Percentiles rank a stretch among this genome's conserved stretches.
Evolutionary conservation across 2,329 filamentous ascomycete genomes (phyloP).

Genomic region (Penicillium sp.): DNA sequence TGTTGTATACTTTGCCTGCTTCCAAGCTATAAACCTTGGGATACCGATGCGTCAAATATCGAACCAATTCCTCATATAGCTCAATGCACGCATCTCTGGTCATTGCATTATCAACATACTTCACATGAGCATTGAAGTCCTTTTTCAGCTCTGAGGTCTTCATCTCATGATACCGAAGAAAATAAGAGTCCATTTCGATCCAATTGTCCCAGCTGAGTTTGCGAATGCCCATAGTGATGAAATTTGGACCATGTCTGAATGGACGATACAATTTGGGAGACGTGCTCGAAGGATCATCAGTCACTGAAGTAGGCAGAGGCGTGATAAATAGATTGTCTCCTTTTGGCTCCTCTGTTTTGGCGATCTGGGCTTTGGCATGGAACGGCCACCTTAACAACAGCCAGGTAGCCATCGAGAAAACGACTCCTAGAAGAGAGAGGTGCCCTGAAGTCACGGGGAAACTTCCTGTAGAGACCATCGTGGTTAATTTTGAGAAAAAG

Average conservation of each 20-base stretch:
- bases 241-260: neutral
- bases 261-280: neutral
- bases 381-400: neutral
- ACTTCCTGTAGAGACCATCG: neutral
- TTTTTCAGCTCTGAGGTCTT: constrained; percentile 1
- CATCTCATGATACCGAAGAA: neutral
- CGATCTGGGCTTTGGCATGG: neutral
- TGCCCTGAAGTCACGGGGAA: neutral
- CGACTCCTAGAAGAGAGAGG: neutral
- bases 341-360: too few species aligned
- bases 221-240: constrained; percentile 1
- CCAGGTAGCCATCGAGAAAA: neutral
- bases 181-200: constrained; percentile 5
- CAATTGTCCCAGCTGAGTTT: neutral
- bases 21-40: neutral
- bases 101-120: neutral
- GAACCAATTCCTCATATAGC: neutral
- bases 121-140: neutral
- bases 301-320: neutral
- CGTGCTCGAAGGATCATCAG: neutral
- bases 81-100: neutral
- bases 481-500: neutral
- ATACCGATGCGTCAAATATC: constrained; percentile 2
- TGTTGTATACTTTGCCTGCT: neutral
- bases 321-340: neutral